Evolutionary conservation across 2,329 filamentous ascomycete genomes (phyloP), one percentile per base, ranked within the genome.

Genomic region (Colletotrichum euphorbiae): DNA sequence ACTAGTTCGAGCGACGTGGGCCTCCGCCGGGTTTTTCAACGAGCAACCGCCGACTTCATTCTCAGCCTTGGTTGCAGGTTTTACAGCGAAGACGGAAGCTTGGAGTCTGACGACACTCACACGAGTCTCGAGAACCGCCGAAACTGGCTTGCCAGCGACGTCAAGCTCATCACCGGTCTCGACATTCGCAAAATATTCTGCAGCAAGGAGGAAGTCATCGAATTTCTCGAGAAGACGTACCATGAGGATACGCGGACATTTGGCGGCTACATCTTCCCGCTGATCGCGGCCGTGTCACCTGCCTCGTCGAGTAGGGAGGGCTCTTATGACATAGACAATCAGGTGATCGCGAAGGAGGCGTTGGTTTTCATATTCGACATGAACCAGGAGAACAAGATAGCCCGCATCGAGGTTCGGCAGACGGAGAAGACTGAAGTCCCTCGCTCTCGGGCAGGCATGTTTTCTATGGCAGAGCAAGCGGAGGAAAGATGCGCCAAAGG

Each of bases 221-320:
- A 38, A 12, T 38, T 33, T 9, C 19, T 51, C 24, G n/a, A 28
- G 12, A 6, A 17, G 6, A 9, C 7, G n/a, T 11, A 21, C 17
- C 0, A 19, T 4, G 1, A 46, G 11, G 12, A 17, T 6, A 5
- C 0, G 43, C 5, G 13, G 6, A 19, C 12, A 43, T 4, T 7
- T 19, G 15, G 1, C 24, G 4, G 24, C 24, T 28, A 28, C 24
- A n/a, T 15, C n/a, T 19, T 17, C 6, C 40, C 40, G 6, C n/a
- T 43, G 24, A 28, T 0, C 21, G 48, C 2, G 48, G 24, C 0
- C 24, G 24, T 3, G 8, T 51, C 15, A 51, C 48, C 11, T 51
- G 21, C 21, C 3, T 31, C 21, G 0, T 8, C 11, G 46, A 50
- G 2, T 0, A n/a, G n/a, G n/a, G n/a, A 8, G 2, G 1, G 28